Conservation (phyloP, 1,139 yeast species). For the Magnusiomyces paraingens region DNA sequence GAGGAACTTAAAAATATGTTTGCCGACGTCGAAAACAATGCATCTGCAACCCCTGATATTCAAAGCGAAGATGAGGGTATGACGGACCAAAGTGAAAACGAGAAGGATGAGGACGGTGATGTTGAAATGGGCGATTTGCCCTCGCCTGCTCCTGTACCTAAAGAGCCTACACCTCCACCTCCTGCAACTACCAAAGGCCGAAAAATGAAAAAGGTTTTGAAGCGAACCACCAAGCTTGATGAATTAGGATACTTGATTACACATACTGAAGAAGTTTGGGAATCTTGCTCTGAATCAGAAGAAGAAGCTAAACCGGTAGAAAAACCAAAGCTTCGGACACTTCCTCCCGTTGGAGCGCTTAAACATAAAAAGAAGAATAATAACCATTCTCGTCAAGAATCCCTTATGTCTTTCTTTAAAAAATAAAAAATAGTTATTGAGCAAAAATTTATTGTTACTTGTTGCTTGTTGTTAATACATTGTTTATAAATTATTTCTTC, state of each 20-base stretch:
- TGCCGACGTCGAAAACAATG: conserved; percentile 5
- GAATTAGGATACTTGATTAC: conserved; percentile 13
- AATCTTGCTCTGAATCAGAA: conserved; percentile 13
- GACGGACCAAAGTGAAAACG: not conserved
- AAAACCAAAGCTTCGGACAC: not conserved
- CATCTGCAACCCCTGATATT: not conserved
- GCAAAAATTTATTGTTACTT: not conserved
- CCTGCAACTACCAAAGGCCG: not conserved
- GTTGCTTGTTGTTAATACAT: not conserved
- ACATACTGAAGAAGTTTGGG: conserved; percentile 15
- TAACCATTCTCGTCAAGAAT: not conserved
- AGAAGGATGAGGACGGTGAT: conserved; percentile 7
- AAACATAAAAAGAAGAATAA: not conserved
- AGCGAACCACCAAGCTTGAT: conserved; percentile 12
- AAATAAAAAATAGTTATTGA: not conserved
- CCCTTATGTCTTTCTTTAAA: conserved; percentile 6
- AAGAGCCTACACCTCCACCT: not conserved
- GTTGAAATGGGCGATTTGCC: conserved; percentile 9
- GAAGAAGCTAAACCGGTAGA: not conserved
- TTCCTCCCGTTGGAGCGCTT: not conserved
- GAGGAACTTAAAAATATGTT: conserved; percentile 14
- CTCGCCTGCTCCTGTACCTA: not conserved
- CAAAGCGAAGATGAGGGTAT: not conserved
- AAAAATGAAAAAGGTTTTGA: conserved; percentile 11
- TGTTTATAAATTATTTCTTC: not conserved